These are phyloP conservation scores for Lasiosphaeria miniovina DNA, from an alignment of 495 filamentous ascomycete species.

Conservation along the genomic window DNA sequence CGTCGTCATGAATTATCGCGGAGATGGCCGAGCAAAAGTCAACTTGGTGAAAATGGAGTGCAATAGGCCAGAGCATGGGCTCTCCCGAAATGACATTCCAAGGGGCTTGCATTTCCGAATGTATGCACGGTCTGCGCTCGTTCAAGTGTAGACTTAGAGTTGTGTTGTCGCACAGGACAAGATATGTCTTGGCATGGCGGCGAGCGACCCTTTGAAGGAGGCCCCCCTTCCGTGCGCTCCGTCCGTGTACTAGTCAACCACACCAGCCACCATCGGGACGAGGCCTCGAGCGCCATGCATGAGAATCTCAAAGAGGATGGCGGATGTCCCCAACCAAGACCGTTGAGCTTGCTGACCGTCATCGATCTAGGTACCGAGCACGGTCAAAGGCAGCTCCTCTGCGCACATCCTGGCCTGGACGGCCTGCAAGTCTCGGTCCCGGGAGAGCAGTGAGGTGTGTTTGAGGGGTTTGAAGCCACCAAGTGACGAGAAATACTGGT, in stretches of 20 bases:
- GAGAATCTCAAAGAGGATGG: conserved; percentile 10
- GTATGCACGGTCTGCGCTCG: conserved; percentile 5
- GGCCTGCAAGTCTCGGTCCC: background rate
- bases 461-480: no score
- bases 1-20: background rate
- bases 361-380: conserved; percentile 25
- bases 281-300: background rate
- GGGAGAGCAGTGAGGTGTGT: no score
- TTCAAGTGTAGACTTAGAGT: conserved; percentile 3
- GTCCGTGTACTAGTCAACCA: conserved; percentile 15
- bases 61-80: no score
- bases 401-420: background rate
- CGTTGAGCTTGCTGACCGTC: conserved; percentile 18
- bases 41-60: background rate
- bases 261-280: conserved; percentile 15
- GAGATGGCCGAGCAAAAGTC: background rate
- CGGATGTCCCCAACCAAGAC: conserved; percentile 31
- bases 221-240: conserved; percentile 23
- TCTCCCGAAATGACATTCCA: no score
- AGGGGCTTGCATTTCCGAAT: no score
- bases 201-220: conserved; percentile 21
- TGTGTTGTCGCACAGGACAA: conserved; percentile 1
- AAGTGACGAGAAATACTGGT: no score
- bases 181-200: conserved; percentile 10
- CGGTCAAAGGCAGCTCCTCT: background rate